These are phyloP conservation scores for Cenchrus purpureus DNA, from an alignment of 176 grass and related monocot genomes.

Conservation along the genomic window DNA sequence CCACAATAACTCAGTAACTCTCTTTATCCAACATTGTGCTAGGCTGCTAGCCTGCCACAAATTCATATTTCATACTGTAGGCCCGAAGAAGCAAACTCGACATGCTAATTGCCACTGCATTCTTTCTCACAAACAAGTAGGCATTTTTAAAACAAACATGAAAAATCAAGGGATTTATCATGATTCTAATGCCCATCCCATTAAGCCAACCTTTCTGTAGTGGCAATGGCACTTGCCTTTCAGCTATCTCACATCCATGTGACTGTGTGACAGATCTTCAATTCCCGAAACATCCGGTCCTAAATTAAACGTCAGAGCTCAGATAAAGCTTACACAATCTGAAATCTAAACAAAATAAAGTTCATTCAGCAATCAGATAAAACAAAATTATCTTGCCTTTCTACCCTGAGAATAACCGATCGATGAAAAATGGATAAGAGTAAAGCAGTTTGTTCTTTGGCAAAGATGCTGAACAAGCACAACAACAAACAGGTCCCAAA, in stretches of 20 bases:
- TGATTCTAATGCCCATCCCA: conserved; percentile 24
- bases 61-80: too few species aligned
- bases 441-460: conserved; percentile 13
- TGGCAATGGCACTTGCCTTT: conserved; percentile 25
- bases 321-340: not conserved
- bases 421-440: not conserved
- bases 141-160: not conserved
- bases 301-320: not conserved
- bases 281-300: conserved; percentile 22
- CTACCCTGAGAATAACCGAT: not conserved
- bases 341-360: not conserved
- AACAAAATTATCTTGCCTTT: not conserved
- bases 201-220: conserved; percentile 27
- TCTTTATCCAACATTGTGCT: not conserved
- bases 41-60: not conserved
- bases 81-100: too few species aligned
- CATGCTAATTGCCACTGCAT: not conserved
- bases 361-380: not conserved
- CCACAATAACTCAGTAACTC: not conserved
- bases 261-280: not conserved
- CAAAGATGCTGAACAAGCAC: not conserved
- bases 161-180: not conserved
- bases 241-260: not conserved
- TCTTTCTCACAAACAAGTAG: not conserved
- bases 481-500: not conserved